phyloP scores from a whole-genome alignment of 129 eudicot genomes.

The Flaveria trinervia region DNA sequence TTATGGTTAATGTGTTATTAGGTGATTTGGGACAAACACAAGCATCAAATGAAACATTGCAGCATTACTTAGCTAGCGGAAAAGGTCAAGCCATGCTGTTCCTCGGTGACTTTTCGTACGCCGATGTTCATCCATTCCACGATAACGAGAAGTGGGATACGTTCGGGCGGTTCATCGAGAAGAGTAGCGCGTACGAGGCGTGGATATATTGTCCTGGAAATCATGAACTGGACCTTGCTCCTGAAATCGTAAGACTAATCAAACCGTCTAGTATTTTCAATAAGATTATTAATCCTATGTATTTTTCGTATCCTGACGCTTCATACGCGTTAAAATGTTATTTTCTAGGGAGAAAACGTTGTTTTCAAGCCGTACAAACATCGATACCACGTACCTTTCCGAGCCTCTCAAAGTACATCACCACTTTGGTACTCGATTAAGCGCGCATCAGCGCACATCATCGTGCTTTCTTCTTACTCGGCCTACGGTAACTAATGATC shows the following conservation, averaged over 20 bases:
- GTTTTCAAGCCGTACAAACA: slow-evolving; percentile 69
- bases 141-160: slow-evolving; percentile 71
- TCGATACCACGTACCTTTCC: slow-evolving; percentile 62
- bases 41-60: slow-evolving; percentile 58
- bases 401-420: slow-evolving; percentile 54
- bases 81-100: slow-evolving; percentile 57
- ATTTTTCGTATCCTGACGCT: too few species aligned
- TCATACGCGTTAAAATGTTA: too few species aligned
- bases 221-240: slow-evolving; percentile 72
- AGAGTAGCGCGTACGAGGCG: slow-evolving; percentile 57
- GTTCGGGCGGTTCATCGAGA: slow-evolving; percentile 63
- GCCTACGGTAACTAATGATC: slow-evolving; percentile 47
- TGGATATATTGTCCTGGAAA: slow-evolving; percentile 74
- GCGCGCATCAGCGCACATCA: slow-evolving; percentile 65
- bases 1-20: slow-evolving; percentile 11
- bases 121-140: slow-evolving; percentile 62
- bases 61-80: slow-evolving; percentile 50
- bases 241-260: slow-evolving; percentile 53
- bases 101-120: slow-evolving; percentile 70
- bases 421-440: slow-evolving; percentile 86
- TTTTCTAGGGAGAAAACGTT: slow-evolving; percentile 44
- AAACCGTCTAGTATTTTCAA: too few species aligned
- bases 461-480: slow-evolving; percentile 80
- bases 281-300: too few species aligned
- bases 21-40: slow-evolving; percentile 82